Base-by-base conservation (phyloP, 192 early-diverging fungal genomes). In the Funneliformis mosseae region DNA sequence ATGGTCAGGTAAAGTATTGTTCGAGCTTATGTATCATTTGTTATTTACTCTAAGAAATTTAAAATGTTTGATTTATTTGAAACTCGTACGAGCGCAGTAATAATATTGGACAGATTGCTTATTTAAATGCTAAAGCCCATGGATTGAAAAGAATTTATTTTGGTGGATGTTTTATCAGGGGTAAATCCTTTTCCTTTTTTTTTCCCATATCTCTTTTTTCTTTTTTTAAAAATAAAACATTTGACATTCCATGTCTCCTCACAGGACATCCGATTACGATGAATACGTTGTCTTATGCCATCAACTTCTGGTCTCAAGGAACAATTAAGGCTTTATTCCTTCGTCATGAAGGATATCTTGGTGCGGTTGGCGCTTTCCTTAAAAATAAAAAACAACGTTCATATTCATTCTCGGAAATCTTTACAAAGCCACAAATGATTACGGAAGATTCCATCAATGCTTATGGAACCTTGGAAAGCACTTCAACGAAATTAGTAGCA, bases 81-180 rank as follows among this genome's bases (percentile, higher is more conserved):
- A 18, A 23, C n/a, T 62, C 16, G 6, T 74, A 39, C 41, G 33
- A 27, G 78, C 3, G 28, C 83, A 93, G 95, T 84, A 99, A 99
- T 88, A 99, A 98, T 83, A 96, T 99, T 89, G 97, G 98, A 11
- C 98, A 99, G 84, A 98, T 99, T 75, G 98, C 97, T 0, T 99
- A 97, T 78, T 86, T 99, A 74, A 98, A 98, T 81, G 98, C 98
- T 8, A 92, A 96, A 82, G 90, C 93, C 38, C 97, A 98, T 87
- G 94, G 92, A 25, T 91, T 98, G 76, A 85, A 86, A 25, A 88
- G 89, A 66, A 98, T 99, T 73, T 99, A 98, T 87, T 99, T 99
- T 87, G 95, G 95, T 82, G 98, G 98, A 41, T 98, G 95, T 85
- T 99, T 98, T 85, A 98, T 99, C 77, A 88, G 96, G 88, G 96